These are phyloP conservation scores for Gypsophila paniculata DNA, from an alignment of 179 eudicot genomes.

Conservation along the genomic window DNA sequence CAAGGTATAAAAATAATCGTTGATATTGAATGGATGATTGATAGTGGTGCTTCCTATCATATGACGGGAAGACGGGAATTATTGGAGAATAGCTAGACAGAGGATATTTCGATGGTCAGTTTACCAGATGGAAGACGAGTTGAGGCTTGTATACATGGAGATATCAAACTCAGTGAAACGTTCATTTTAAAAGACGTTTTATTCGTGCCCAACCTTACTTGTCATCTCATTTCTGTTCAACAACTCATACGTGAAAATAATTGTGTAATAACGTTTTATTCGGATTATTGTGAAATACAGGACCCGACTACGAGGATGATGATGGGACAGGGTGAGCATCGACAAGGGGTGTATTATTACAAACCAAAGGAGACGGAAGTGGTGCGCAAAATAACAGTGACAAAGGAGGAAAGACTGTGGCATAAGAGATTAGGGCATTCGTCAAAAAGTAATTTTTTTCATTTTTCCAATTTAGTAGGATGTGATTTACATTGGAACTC, in stretches of 20 bases:
- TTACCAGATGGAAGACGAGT: neutral
- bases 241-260: neutral
- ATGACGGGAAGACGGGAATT: neutral
- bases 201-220: neutral
- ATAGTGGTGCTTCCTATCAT: neutral
- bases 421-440: neutral
- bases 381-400: neutral
- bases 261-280: too few species aligned
- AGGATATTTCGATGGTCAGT: neutral
- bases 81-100: neutral
- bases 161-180: neutral
- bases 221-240: neutral
- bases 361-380: neutral
- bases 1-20: neutral
- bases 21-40: neutral
- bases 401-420: neutral
- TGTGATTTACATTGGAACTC: too few species aligned
- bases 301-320: neutral
- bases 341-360: conserved; percentile 5
- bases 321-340: conserved; percentile 8
- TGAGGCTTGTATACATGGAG: neutral
- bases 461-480: too few species aligned
- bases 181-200: neutral
- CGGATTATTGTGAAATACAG: too few species aligned
- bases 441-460: neutral